Base-by-base conservation (phyloP, 768 basidiomycete genomes). In the Mycena olivaceomarginata region DNA sequence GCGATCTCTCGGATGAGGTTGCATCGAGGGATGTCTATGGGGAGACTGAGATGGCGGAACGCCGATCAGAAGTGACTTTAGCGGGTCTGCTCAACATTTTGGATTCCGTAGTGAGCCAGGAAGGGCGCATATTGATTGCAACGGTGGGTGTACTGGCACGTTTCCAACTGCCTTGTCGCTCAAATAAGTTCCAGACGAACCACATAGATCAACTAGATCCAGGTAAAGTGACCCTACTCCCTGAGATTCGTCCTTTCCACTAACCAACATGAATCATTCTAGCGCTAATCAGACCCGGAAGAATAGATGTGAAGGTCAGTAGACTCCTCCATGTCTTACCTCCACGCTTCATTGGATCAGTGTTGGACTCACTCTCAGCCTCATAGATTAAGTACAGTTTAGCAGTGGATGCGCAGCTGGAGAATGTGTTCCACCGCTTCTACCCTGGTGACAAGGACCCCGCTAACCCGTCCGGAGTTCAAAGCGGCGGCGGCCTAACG, bases 121-220 rank as follows among this genome's bases (percentile, higher is more conserved):
- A 75, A 18, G 74, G 74, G 45, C 45, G 67, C 11, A 48, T 75
- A 11, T 13, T 69, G 48, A 62, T 75, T 39, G 57, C 66, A 41
- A 75, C 74, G 18, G 74, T 75, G 25, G 25, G 22, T 62, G 1
- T 20, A 48, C 13, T 13, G 5, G 7, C 63, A 43, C 20, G 16
- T 11, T 25, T 45, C 4, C 4, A 12, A 40, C 8, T 15, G 1
- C 5, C 20, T 31, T 22, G 43, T 45, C 43, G 43, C 16, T 40
- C 60, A 56, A 59, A 37, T 45, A 22, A n/a, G 40, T 45, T 45
- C 59, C 37, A 75, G 74, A 75, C 74, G 45, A 75, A 75, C 39
- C 74, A 75, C 67, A 75, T 75, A 40, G 67, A 75, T 1, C 53
- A 63, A 53, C 59, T 75, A 9, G 74, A 75, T 45, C 74, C 74